Conservation (phyloP, 2,329 filamentous ascomycete genomes). For the Paraphaeosphaeria sporulosa region DNA sequence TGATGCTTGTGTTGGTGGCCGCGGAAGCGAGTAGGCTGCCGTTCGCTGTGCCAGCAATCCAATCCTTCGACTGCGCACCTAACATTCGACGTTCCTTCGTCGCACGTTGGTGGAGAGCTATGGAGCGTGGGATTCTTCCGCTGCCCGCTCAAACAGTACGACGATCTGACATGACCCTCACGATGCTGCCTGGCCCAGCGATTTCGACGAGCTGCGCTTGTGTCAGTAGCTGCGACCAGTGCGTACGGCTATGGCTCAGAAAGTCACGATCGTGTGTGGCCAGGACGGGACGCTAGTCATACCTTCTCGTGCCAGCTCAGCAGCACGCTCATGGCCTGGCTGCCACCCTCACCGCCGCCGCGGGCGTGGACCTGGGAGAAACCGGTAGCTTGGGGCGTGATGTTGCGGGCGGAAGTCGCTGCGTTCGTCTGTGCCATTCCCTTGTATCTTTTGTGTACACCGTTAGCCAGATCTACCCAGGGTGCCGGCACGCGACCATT, state of each 20-base stretch:
- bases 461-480: conserved; percentile 25
- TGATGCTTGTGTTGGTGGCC: conserved; percentile 12
- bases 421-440: conserved; percentile 70
- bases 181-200: conserved; percentile 86
- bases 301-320: conserved; percentile 98
- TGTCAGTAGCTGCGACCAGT: conserved; percentile 23
- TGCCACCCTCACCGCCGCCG: conserved; percentile 72
- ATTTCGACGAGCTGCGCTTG: conserved; percentile 77
- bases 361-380: conserved; percentile 80
- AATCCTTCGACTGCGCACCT: conserved; percentile 11
- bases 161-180: conserved; percentile 95
- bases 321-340: conserved; percentile 93
- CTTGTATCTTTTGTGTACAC: conserved; percentile 72
- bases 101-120: conserved; percentile 17
- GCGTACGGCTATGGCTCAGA: background rate
- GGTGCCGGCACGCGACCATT: background rate
- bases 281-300: conserved; percentile 20
- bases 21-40: conserved; percentile 12
- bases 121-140: conserved; percentile 13
- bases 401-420: conserved; percentile 45
- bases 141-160: conserved; percentile 73
- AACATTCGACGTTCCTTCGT: conserved; percentile 11
- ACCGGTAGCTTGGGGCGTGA: conserved; percentile 80
- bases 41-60: background rate
- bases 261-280: background rate